Evolutionary conservation across 2,329 filamentous ascomycete species (phyloP), one percentile per base, ranked within the genome.

Genomic region (Ophiostoma perfectum): DNA sequence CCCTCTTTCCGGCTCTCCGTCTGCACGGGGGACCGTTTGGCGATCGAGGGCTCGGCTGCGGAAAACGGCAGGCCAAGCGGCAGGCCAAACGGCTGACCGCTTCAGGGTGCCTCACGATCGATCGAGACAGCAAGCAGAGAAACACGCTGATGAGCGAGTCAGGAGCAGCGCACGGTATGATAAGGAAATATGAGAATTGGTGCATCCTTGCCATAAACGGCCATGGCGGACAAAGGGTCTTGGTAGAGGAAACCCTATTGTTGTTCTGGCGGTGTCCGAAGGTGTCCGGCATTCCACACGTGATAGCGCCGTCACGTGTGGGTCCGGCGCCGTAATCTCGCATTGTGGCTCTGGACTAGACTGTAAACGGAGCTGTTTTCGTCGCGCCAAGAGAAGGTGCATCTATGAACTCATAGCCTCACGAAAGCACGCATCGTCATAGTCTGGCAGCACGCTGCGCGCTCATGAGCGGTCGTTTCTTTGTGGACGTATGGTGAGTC

Each of bases 221-320:
- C 18, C 49, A 47, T 27, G 45, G 45, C 45, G 3, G 45, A 47
- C 45, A 55, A 55, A 55, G 49, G 49, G 49, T 55, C 49, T 47
- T 55, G 49, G 18, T 18, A 27, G 49, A 18, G 49, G n/a, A 55
- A 55, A 27, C 49, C 49, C 49, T 52, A 52, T 52, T 27, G 49
- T 18, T 55, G 49, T 9, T 55, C 16, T 55, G 49, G 49, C 49
- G 49, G 49, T 55, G 49, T 55, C 49, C 49, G 8, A 55, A 55
- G 49, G 49, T 55, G 49, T n/a, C 49, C 18, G 49, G 49, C 49
- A 55, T 55, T 55, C 49, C 49, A 55, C 49, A 55, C 49, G 49
- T 55, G 49, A 55, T 55, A 27, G 49, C 49, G n/a, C 49, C 49
- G 49, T 55, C 49, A 55, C 49, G 49, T 55, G 49, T 27, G 18